These are phyloP conservation scores for Pichia sp. DNA, from an alignment of 1,139 yeast genomes.

Conservation along the genomic window DNA sequence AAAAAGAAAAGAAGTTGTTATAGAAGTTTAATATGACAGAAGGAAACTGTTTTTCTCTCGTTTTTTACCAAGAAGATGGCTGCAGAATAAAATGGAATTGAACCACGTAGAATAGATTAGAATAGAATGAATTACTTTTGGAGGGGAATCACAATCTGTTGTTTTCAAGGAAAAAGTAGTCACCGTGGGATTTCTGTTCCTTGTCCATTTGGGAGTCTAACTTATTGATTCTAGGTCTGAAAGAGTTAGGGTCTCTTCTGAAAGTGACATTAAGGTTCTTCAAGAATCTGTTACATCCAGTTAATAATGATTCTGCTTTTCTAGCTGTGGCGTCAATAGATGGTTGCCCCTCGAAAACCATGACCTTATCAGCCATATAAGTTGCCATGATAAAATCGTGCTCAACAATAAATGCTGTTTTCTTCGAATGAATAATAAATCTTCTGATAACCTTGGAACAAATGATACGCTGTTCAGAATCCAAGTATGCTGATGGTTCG, in stretches of 20 bases:
- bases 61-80: conserved; percentile 3
- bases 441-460: conserved; percentile 98
- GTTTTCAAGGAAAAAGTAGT: conserved; percentile 90
- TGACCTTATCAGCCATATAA: conserved; percentile 95
- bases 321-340: conserved; percentile 79
- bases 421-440: conserved; percentile 91
- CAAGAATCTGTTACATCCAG: conserved; percentile 96
- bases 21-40: not conserved
- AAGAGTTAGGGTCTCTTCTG: conserved; percentile 97
- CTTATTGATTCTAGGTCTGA: conserved; percentile 97
- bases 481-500: conserved; percentile 97
- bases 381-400: conserved; percentile 99
- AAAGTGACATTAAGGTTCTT: conserved; percentile 96
- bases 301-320: conserved; percentile 84
- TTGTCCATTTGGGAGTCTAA: conserved; percentile 97
- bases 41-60: not conserved
- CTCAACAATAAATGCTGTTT: conserved; percentile 97
- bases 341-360: conserved; percentile 95
- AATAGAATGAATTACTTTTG: conserved; percentile 1
- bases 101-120: conserved; percentile 3
- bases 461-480: conserved; percentile 98
- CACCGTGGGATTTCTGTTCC: conserved; percentile 88
- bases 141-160: conserved; percentile 37
- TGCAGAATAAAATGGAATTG: conserved; percentile 1
- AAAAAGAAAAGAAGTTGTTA: not conserved